Base-by-base conservation (phyloP, 2,329 filamentous ascomycete species). In the Chaetomiaceae sp. region DNA sequence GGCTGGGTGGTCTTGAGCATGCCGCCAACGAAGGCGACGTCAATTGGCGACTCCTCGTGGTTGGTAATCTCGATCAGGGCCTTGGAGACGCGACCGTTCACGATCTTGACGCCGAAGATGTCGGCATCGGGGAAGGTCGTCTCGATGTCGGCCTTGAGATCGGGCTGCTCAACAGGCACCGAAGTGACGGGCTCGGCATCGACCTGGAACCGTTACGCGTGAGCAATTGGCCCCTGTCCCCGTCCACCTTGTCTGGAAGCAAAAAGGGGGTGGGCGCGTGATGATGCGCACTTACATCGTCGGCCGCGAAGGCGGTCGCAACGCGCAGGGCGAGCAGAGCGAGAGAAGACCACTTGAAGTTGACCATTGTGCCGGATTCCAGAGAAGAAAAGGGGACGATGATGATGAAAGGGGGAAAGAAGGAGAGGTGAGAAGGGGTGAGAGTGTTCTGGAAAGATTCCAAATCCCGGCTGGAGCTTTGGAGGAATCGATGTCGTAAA, bases 21-120 rank as follows among this genome's bases (percentile, higher is more conserved):
- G 58, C 91, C 93, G 39, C 85, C 85, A 40, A 96, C 72, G 62
- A 95, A 79, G 66, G 83, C 78, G 54, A 99, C 76, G 55, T 78
- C 80, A 65, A 99, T 80, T 20, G 90, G 79, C 46, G 77, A 76
- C 12, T 81, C 76, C 72, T 99, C 93, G 55, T 88, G 77, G 76
- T 99, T 99, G 68, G 77, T 81, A 67, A 99, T 77, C 63, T 89
- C 83, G 62, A 99, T 74, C 48, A 95, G 72, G 31, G 90, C 86
- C 69, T 87, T 83, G 57, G 90, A 96, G 37, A 89, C 82, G 59
- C 86, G 85, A 65, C 90, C 89, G 68, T 99, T 99, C 76, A 97
- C 81, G 61, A 97, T 83, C 81, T 95, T 96, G 62, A 97, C 83
- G 63, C 92, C 93, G 62, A 96, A 93, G 70, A 95, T 85, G 74